These are phyloP conservation scores for Euphrasia arctica DNA, from an alignment of 305 asterid species.

Conservation along the genomic window DNA sequence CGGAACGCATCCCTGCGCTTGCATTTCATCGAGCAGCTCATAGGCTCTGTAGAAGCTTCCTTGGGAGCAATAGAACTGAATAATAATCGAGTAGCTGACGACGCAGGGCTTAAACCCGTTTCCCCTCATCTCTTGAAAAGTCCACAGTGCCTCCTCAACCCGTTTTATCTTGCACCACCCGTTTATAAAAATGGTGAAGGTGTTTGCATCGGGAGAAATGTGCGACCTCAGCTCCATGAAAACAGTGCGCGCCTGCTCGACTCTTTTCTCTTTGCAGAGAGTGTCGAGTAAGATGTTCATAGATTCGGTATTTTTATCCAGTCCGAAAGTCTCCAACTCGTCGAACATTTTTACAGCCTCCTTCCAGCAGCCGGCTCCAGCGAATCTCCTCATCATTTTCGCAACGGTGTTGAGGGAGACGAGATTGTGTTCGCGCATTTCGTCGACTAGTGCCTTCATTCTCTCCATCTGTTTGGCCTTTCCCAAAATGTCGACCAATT, in stretches of 20 bases:
- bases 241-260: conserved; percentile 62
- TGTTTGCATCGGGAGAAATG: conserved; percentile 69
- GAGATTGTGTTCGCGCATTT: conserved; percentile 43
- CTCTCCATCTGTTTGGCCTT: conserved; percentile 76
- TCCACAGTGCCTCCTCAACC: conserved; percentile 94
- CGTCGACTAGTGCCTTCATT: conserved; percentile 52
- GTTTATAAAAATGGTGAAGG: conserved; percentile 76
- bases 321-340: conserved; percentile 56
- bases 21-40: conserved; percentile 80
- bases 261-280: conserved; percentile 71
- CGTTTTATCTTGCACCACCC: conserved; percentile 89
- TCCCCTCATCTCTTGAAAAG: conserved; percentile 88
- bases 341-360: conserved; percentile 60
- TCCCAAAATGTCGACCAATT: conserved; percentile 80
- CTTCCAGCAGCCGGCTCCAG: conserved; percentile 81
- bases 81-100: conserved; percentile 77
- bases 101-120: conserved; percentile 68
- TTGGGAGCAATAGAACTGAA: conserved; percentile 59
- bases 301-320: conserved; percentile 65
- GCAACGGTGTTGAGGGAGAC: conserved; percentile 61
- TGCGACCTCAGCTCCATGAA: conserved; percentile 61
- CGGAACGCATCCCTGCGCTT: conserved; percentile 58
- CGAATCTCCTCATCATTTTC: conserved; percentile 76
- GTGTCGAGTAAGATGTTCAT: conserved; percentile 84
- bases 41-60: conserved; percentile 47